Evolutionary conservation across 1,139 yeast species (phyloP).

Genomic region (Yamadazyma friedrichii): DNA sequence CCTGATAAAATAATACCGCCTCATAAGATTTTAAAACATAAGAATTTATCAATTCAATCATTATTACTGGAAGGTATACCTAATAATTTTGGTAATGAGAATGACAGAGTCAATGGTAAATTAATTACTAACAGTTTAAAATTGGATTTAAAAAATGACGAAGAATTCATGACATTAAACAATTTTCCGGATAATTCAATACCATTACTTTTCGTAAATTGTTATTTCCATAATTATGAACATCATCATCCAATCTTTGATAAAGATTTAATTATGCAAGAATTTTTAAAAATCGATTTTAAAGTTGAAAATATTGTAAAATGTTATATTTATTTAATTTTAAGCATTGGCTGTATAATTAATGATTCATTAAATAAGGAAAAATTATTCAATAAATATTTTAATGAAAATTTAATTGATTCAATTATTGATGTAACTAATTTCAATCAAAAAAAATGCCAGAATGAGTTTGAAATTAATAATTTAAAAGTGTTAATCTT

Average conservation of each 20-base stretch:
- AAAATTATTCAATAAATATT: slow-evolving; percentile 24
- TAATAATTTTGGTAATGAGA: not conserved
- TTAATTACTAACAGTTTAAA: not conserved
- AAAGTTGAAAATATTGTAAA: slow-evolving; percentile 36
- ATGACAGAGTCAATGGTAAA: not conserved
- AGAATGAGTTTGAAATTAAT: slow-evolving; percentile 18
- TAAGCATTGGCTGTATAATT: slow-evolving; percentile 41
- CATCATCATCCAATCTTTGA: slow-evolving; percentile 37
- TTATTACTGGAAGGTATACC: slow-evolving; percentile 12
- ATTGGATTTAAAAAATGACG: slow-evolving; percentile 18
- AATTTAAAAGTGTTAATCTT: slow-evolving; percentile 29
- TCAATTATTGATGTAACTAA: slow-evolving; percentile 35
- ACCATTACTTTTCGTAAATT: slow-evolving; percentile 30
- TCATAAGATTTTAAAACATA: slow-evolving; percentile 11
- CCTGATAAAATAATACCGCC: not conserved
- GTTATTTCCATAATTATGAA: slow-evolving; percentile 39
- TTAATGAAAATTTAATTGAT: slow-evolving; percentile 32
- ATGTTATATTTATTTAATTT: slow-evolving; percentile 36
- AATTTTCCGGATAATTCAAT: slow-evolving; percentile 27
- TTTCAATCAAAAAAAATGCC: slow-evolving; percentile 18
- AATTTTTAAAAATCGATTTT: slow-evolving; percentile 29
- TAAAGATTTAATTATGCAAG: slow-evolving; percentile 19
- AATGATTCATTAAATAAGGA: slow-evolving; percentile 29
- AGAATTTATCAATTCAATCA: slow-evolving; percentile 22
- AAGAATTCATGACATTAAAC: slow-evolving; percentile 39